These are phyloP conservation scores for Colletotrichum cereale DNA, from an alignment of 2,329 filamentous ascomycete genomes.

Conservation along the genomic window DNA sequence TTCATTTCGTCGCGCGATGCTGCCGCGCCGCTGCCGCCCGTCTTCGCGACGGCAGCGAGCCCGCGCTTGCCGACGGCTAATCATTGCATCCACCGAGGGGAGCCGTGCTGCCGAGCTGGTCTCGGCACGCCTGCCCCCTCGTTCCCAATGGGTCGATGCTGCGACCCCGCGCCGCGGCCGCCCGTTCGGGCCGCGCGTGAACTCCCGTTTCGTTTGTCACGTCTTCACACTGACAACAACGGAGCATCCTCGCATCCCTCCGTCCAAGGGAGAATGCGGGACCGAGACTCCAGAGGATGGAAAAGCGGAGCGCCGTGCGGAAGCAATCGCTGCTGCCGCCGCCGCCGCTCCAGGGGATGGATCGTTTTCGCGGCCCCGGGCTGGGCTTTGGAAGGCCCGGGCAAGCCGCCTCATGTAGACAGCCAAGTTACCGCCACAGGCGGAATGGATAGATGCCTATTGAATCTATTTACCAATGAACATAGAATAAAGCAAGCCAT, in stretches of 20 bases:
- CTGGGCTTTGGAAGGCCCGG: slow-evolving; percentile 47
- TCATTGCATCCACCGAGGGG: slow-evolving; percentile 42
- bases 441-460: slow-evolving; percentile 61
- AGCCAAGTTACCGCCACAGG: slow-evolving; percentile 42
- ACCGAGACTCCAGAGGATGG: slow-evolving; percentile 40
- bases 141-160: slow-evolving; percentile 65
- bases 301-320: slow-evolving; percentile 14
- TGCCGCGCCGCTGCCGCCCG: slow-evolving; percentile 6
- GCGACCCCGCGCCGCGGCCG: slow-evolving; percentile 58
- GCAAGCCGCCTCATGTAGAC: slow-evolving; percentile 50
- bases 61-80: slow-evolving; percentile 31
- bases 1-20: slow-evolving; percentile 47
- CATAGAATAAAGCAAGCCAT: neutral
- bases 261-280: slow-evolving; percentile 23
- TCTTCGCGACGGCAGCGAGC: neutral
- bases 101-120: slow-evolving; percentile 58
- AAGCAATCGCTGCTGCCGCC: neutral
- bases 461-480: slow-evolving; percentile 62
- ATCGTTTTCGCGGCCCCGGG: slow-evolving; percentile 43
- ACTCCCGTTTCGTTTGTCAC: slow-evolving; percentile 40
- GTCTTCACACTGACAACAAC: slow-evolving; percentile 33
- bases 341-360: slow-evolving; percentile 30
- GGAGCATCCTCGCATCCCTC: slow-evolving; percentile 31
- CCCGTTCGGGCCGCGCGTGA: slow-evolving; percentile 30
- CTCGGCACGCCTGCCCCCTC: slow-evolving; percentile 47